phyloP scores from a whole-genome alignment of 345 rosid genomes.

The Hirschfeldia incana region DNA sequence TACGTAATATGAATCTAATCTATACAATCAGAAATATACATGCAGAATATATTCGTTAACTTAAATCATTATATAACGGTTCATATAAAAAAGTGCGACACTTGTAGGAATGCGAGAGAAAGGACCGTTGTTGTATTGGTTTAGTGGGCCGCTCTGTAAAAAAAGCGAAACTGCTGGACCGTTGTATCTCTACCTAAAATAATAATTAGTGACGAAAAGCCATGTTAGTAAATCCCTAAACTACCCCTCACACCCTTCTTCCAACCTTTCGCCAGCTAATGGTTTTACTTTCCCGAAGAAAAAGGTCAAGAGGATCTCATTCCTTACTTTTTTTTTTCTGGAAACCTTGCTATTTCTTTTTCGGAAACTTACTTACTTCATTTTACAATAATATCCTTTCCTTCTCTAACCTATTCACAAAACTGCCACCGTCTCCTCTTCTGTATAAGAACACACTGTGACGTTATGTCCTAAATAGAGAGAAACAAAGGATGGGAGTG shows the following conservation, averaged over 20 bases:
- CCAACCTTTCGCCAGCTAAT: conserved; percentile 33
- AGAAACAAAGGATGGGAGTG: conserved; percentile 15
- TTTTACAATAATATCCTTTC: conserved; percentile 17
- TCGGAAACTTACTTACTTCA: neutral
- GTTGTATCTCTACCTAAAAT: neutral
- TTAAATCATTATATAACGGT: neutral
- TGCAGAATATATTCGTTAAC: neutral
- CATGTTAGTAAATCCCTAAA: neutral
- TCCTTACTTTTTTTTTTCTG: neutral
- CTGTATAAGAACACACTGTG: conserved; percentile 26
- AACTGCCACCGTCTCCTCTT: conserved; percentile 14
- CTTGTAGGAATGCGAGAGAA: conserved; percentile 20
- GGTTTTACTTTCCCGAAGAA: conserved; percentile 11
- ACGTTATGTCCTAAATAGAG: neutral
- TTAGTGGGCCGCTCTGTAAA: conserved; percentile 17
- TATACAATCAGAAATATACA: neutral
- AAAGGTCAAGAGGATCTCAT: conserved; percentile 28
- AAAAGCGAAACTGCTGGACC: conserved; percentile 4
- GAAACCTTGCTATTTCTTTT: too few species aligned
- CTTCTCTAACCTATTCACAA: conserved; percentile 5
- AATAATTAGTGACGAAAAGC: neutral
- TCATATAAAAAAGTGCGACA: conserved; percentile 17
- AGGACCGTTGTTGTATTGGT: conserved; percentile 18
- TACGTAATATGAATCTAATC: neutral
- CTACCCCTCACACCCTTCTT: conserved; percentile 21